Base-by-base conservation (phyloP, 2,329 filamentous ascomycete species). In the Seiridium cupressi region DNA sequence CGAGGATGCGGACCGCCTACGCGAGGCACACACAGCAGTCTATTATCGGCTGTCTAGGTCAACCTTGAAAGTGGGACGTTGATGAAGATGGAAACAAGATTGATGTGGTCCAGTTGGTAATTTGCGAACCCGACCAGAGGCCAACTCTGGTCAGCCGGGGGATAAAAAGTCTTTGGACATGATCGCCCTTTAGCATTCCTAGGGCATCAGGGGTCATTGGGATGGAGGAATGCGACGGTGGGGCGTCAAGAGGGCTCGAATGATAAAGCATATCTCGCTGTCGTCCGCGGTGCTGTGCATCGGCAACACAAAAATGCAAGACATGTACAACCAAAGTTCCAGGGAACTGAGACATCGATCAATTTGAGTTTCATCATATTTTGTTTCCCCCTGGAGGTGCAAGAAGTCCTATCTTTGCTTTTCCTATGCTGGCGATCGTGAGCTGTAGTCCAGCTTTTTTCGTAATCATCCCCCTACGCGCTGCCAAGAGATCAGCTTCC, bases 401-500 rank as follows among this genome's bases (percentile, higher is more conserved):
- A 36, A 26, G 31, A n/a, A 51, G 49, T 51, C 49, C 32, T 10
- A 35, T 26, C 40, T 32, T 57, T 49, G 38, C 42, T 55, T 49
- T 44, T 60, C 40, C 31, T 56, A 3, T 36, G 35, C 48, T 36
- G 44, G 53, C 40, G 44, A 51, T 51, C 44, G 32, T 49, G 38
- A 46, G 54, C 54, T 56, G 54, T 42, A 47, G 54, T 34, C 26
- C 26, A n/a, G 18, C 13, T 31, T 46, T 48, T 38, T 47, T n/a
- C 31, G 54, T 56, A 46, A 47, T 32, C 31, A 56, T 10, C 38
- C 54, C 35, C 38, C 13, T 13, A n/a, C 18, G 10, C 36, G 54
- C 47, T 47, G 54, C 54, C 54, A 56, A 56, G 54, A 46, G 54
- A 56, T 56, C 54, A 55, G 54, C 54, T 56, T 31, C 54, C 34